Percentiles rank a stretch among this genome's conserved stretches.
These are phyloP conservation scores for Termitomyces sp. DNA, from an alignment of 1,284 basidiomycete species.

Conservation along the genomic window DNA sequence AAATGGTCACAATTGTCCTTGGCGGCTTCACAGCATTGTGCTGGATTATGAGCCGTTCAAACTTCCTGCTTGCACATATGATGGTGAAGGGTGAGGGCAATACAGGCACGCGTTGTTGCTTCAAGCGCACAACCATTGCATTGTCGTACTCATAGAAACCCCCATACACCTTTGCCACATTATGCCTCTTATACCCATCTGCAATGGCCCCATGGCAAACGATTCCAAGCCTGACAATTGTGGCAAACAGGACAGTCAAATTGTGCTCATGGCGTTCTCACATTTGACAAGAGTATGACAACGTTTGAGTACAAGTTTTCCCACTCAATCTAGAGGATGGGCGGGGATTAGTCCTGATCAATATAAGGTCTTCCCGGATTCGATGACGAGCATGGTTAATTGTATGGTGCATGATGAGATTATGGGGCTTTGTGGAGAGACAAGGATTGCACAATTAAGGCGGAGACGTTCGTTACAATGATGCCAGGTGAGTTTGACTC, in stretches of 20 bases:
- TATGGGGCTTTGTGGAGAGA: constrained; percentile 99
- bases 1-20: constrained; percentile 96
- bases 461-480: constrained; percentile 96
- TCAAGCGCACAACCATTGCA: constrained; percentile 84
- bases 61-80: constrained; percentile 97
- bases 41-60: too few species aligned
- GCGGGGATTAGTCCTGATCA: constrained; percentile 96
- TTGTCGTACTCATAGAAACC: constrained; percentile 98
- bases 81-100: constrained; percentile 97
- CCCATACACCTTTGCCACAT: constrained; percentile 98
- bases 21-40: too few species aligned
- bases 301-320: constrained; percentile 99
- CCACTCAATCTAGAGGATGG: constrained; percentile 91
- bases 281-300: constrained; percentile 99
- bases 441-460: constrained; percentile 99
- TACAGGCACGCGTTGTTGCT: constrained; percentile 96
- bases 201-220: constrained; percentile 90
- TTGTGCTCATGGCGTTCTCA: constrained; percentile 95
- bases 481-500: constrained; percentile 76
- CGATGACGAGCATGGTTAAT: constrained; percentile 85
- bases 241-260: constrained; percentile 97
- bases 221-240: constrained; percentile 97
- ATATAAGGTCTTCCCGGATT: constrained; percentile 96
- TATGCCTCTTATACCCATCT: constrained; percentile 97
- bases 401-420: constrained; percentile 96